A percentile compares a stretch with the other conserved stretches of the same genome.
Evolutionary conservation across 257 asterid genomes (phyloP).

Genomic region (Solanum lycopersicoides): DNA sequence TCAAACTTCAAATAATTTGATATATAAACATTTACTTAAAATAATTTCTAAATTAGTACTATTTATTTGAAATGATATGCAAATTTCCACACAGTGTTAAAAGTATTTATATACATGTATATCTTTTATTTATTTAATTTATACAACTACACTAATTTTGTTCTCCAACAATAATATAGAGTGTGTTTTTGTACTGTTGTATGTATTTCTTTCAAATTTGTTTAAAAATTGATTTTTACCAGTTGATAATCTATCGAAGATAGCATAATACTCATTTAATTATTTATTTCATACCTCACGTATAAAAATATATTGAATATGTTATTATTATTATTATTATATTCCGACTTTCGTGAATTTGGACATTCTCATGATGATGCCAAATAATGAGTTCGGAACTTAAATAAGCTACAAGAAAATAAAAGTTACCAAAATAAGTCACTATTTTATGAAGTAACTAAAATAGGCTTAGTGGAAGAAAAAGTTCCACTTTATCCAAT

Average conservation of each 20-base stretch:
- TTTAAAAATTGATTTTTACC: background rate
- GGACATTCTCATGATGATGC: background rate
- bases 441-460: too few species aligned
- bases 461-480: too few species aligned
- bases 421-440: too few species aligned
- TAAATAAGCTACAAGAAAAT: too few species aligned
- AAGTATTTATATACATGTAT: background rate
- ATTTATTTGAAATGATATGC: background rate
- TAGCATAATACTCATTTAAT: background rate
- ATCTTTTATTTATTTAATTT: background rate
- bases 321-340: background rate
- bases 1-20: background rate
- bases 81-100: background rate
- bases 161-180: background rate
- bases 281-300: fast-evolving
- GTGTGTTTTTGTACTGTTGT: too few species aligned
- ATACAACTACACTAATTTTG: background rate
- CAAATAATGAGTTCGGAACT: too few species aligned
- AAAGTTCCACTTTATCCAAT: too few species aligned
- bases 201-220: background rate
- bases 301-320: background rate
- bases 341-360: background rate
- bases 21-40: background rate
- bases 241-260: too few species aligned
- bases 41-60: background rate